Evolutionary conservation across 1,284 basidiomycete genomes (phyloP), one percentile per base, ranked within the genome.

Genomic region (Irpex sp.): DNA sequence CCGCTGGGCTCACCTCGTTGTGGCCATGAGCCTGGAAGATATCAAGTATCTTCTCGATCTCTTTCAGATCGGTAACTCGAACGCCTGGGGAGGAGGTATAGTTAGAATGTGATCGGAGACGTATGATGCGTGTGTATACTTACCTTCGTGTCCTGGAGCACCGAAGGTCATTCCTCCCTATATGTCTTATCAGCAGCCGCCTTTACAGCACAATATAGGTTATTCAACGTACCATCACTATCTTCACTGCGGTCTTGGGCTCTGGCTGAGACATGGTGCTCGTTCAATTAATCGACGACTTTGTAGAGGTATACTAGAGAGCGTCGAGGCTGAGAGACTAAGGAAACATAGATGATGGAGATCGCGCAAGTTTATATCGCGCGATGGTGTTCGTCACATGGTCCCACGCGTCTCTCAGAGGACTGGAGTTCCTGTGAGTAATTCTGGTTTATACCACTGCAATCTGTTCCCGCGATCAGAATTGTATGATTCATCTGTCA

Each of bases 21-120:
- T 86, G 85, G 0, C 86, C 85, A 69, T 87, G 84, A 8, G 75
- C 72, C 36, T 79, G 77, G 70, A 87, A 86, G 28, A 81, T 77
- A 65, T 86, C 81, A 33, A 87, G 70, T 57, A 87, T 86, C 2
- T 75, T 75, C 54, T 80, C 76, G 19, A 83, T 77, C 16, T 80
- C 78, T 61, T 80, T 73, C 36, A 87, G 64, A 62, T 81, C 76
- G 65, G 82, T 76, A 4, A 86, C 80, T 3, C 83, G 78, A 1
- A 81, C 79, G 49, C 73, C 71, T 72, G 42, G 39, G n/a, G 28
- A 8, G 35, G 1, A 33, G 21, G 21, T 36, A 33, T 19, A 14
- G 45, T 51, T 52, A 9, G 19, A 14, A 23, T 10, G 18, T 4
- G 48, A 18, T 18, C 18, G 12, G 35, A 33, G 28, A 52, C 19